Base-by-base conservation (phyloP, 2,329 filamentous ascomycete species). In the Sphaceloma murrayae region DNA sequence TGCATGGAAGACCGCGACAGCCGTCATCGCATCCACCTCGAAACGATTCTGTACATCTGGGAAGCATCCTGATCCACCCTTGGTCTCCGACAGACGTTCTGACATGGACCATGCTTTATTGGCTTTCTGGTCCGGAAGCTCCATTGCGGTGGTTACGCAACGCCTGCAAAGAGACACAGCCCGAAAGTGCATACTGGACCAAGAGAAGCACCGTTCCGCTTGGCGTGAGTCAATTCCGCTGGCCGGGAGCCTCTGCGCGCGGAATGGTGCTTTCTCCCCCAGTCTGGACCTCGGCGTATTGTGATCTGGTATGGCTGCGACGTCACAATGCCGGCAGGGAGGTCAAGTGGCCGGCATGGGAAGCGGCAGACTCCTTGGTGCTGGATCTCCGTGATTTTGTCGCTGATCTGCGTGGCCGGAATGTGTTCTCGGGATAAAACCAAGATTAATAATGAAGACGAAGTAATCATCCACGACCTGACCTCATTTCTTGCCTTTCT, bases 101-200 rank as follows among this genome's bases (percentile, higher is more conserved):
- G 47, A 75, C 74, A 13, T 64, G 79, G 53, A 72, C 75, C 1
- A 72, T 75, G 56, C 61, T 82, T 19, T 72, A 77, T 16, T 83
- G 79, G 80, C 59, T 83, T 1, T 78, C 79, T 0, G 79, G 78
- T 0, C 77, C 77, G 0, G 78, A 82, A 53, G 70, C 70, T 1
- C 70, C 69, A 2, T 59, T 80, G 52, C 64, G 77, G 18, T 80
- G 66, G 66, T 55, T 68, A 9, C 57, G 56, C 7, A 62, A 64
- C 48, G 62, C 62, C 4, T 33, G 42, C 11, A 30, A 19, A 17
- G 47, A 46, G 16, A 44, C 48, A 7, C 34, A 48, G 2, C 47
- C 54, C 29, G 19, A 51, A 7, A 39, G 48, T 5, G 42, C 50
- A n/a, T 52, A 56, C 9, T 62, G 57, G 57, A 43, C 43, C 5